phyloP scores from a whole-genome alignment of 192 early-diverging fungal species.

The Pilaira anomala region DNA sequence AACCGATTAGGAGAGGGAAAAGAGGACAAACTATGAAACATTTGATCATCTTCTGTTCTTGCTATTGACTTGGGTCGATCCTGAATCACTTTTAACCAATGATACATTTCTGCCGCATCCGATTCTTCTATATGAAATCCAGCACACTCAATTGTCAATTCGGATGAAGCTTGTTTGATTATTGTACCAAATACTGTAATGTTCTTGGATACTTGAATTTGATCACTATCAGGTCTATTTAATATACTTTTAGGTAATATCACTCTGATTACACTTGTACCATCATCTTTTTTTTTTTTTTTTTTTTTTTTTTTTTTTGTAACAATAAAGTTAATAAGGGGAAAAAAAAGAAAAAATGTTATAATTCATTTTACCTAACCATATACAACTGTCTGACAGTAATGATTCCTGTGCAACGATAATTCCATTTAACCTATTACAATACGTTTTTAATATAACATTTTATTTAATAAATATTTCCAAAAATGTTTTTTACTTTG shows the following conservation, averaged over 20 bases:
- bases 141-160: too few species aligned
- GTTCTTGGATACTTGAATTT: background rate
- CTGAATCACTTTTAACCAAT: too few species aligned
- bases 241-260: slow-evolving; percentile 3
- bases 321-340: background rate
- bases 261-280: slow-evolving; percentile 6
- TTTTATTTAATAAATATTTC: background rate
- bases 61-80: background rate
- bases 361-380: slow-evolving; percentile 9
- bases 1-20: background rate
- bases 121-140: too few species aligned
- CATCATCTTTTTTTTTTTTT: slow-evolving; percentile 22
- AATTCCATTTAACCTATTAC: slow-evolving; percentile 16
- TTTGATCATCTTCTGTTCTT: background rate
- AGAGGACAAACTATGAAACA: background rate
- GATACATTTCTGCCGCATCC: too few species aligned
- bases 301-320: too few species aligned
- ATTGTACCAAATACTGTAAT: too few species aligned
- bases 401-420: background rate
- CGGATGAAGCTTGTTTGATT: too few species aligned
- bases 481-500: background rate
- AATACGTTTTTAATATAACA: slow-evolving; percentile 8
- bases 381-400: background rate
- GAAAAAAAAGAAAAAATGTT: background rate
- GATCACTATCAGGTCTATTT: background rate